phyloP scores from a whole-genome alignment of 148 eudicot species.

The Rhododendron williamsianum region DNA sequence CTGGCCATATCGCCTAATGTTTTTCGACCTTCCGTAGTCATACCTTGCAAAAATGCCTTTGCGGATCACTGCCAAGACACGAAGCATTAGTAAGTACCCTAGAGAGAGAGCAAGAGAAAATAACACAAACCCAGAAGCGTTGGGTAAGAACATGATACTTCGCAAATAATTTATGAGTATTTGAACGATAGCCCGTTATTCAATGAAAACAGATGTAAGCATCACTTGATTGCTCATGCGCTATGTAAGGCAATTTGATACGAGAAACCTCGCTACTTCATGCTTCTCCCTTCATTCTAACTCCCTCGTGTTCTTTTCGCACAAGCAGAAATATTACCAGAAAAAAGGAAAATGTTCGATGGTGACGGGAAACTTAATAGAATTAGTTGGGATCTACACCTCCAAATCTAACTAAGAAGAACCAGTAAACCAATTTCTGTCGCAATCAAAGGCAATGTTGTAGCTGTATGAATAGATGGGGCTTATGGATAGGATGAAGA shows the following conservation, averaged over 20 bases:
- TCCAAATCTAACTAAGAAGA: not conserved
- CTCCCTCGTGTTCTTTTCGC: not conserved
- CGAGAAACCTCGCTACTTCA: not conserved
- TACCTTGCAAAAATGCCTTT: constrained; percentile 82
- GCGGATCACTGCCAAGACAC: constrained; percentile 72
- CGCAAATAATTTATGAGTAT: too few relatives aligned
- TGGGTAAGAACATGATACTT: not conserved
- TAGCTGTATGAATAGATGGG: not conserved
- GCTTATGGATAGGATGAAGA: not conserved
- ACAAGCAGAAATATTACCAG: not conserved
- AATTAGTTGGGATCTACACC: not conserved
- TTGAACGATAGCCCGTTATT: not conserved
- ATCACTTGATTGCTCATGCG: not conserved
- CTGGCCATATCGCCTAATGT: constrained; percentile 55
- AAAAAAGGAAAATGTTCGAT: not conserved
- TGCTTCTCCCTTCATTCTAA: not conserved
- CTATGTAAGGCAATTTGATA: not conserved
- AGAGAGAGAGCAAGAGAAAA: not conserved
- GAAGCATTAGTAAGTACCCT: not conserved
- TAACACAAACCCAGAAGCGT: not conserved
- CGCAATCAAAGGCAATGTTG: not conserved
- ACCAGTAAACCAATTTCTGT: not conserved
- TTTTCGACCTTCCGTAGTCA: constrained; percentile 77
- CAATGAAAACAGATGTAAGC: not conserved
- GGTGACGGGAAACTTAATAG: not conserved